Evolutionary conservation across 208 protist species (phyloP), one percentile per base, ranked within the genome.

Genomic region (Leishmania major): DNA sequence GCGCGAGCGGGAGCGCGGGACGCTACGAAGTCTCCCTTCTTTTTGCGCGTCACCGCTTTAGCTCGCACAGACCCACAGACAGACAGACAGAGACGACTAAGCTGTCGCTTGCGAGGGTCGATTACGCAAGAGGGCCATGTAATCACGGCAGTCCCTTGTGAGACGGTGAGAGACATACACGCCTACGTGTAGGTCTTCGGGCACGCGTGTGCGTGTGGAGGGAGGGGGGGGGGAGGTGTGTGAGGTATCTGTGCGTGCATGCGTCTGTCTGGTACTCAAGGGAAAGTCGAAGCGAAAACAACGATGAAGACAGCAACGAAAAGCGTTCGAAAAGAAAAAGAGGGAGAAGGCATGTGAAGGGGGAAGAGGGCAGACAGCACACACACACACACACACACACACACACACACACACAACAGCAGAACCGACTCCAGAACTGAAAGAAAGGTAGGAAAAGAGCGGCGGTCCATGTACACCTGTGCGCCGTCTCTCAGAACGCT

Each of bases 291-390:
- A 67, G 69, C 13, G 51, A 84, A 35, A 67, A 77, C 25, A 31
- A 71, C 15, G 37, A 74, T 72, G 51, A 80, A 31, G 43, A 66
- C 57, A 67, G 25, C 40, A 79, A 81, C 37, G 47, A 62, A 31
- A 7, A 40, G 5, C 55, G 7, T 15, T 31, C 31, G 49, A 43
- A 77, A 47, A 77, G 64, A 43, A 31, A n/a, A 53, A 49, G 11
- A 3, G 13, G 31, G 5, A 7, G 13, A 78, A 51, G 53, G 74
- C 1, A 13, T 77, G 28, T 55, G 59, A 67, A 60, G 37, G 22
- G 31, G 71, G 60, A 75, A 79, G 70, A 75, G 45, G 72, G 22
- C n/a, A 71, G 69, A 37, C 59, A 62, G 35, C 70, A 81, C 55
- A 35, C 40, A 31, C 35, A 15, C 40, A 31, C 35, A 15, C 40